Percentiles rank a stretch among this genome's conserved stretches.
Conservation (phyloP, 345 rosid genomes). For the Citropsis articulata region DNA sequence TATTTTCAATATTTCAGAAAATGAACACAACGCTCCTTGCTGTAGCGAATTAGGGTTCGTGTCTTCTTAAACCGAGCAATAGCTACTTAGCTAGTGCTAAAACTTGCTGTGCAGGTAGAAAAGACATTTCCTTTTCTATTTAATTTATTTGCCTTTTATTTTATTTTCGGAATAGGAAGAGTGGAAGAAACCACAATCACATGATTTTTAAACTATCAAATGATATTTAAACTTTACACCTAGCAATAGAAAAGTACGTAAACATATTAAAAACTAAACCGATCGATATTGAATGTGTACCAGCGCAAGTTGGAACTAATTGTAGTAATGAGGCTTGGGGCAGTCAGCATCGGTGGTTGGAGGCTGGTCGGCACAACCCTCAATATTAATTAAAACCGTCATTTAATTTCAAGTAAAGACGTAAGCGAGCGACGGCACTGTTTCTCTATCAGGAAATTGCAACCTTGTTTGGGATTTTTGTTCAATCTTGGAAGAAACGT, state of each 20-base stretch:
- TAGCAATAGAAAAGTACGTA: neutral
- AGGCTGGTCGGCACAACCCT: slow-evolving; percentile 1
- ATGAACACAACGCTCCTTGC: neutral
- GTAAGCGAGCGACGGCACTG: no score
- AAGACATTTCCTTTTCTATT: neutral
- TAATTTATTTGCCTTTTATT: neutral
- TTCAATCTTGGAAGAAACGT: neutral
- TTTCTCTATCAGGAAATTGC: neutral
- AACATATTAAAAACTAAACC: neutral
- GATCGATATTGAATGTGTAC: neutral
- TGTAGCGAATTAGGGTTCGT: neutral
- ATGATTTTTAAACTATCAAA: no score
- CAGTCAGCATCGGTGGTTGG: slow-evolving; percentile 7
- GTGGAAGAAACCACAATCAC: neutral
- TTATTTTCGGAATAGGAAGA: neutral
- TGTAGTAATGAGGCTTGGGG: neutral
- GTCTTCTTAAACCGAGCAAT: neutral
- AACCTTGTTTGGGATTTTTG: neutral
- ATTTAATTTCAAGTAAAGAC: neutral
- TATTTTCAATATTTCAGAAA: neutral
- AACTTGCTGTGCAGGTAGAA: neutral
- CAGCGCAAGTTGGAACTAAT: neutral
- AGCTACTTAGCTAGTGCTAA: neutral
- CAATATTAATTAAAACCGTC: neutral
- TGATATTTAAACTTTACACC: neutral